Evolutionary conservation across 192 early-diverging fungal species (phyloP).

Genomic region (Diversispora eburnea): DNA sequence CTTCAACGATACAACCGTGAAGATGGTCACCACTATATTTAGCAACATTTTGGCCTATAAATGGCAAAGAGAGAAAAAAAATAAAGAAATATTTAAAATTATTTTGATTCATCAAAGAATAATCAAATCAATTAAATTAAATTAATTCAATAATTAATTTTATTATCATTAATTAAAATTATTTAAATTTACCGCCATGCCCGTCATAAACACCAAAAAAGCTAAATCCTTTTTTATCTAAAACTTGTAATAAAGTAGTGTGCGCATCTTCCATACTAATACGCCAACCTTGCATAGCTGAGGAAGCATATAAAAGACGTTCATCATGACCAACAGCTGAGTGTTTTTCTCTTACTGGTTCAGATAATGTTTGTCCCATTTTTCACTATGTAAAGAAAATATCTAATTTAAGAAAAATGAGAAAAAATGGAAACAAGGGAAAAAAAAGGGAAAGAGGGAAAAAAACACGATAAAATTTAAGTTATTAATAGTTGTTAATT

Average conservation of each 20-base stretch:
- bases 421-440: no score
- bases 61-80: neutral
- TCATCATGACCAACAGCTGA: conserved; percentile 68
- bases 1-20: conserved; percentile 65
- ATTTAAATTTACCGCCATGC: conserved; percentile 69
- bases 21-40: conserved; percentile 77
- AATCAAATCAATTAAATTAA: neutral
- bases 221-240: conserved; percentile 57
- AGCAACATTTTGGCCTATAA: conserved; percentile 69
- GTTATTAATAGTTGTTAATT: no score
- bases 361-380: conserved; percentile 97
- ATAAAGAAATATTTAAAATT: neutral
- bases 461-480: no score
- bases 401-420: no score
- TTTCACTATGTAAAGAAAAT: conserved; percentile 6
- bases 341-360: conserved; percentile 89
- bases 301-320: conserved; percentile 78
- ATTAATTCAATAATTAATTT: neutral
- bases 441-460: no score
- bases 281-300: conserved; percentile 98
- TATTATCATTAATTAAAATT: neutral
- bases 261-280: conserved; percentile 99
- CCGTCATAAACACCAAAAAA: conserved; percentile 99
- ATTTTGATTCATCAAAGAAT: neutral
- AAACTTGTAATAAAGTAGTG: conserved; percentile 74